phyloP scores from a whole-genome alignment of 192 early-diverging fungal genomes.

The Coemansia sp. region DNA sequence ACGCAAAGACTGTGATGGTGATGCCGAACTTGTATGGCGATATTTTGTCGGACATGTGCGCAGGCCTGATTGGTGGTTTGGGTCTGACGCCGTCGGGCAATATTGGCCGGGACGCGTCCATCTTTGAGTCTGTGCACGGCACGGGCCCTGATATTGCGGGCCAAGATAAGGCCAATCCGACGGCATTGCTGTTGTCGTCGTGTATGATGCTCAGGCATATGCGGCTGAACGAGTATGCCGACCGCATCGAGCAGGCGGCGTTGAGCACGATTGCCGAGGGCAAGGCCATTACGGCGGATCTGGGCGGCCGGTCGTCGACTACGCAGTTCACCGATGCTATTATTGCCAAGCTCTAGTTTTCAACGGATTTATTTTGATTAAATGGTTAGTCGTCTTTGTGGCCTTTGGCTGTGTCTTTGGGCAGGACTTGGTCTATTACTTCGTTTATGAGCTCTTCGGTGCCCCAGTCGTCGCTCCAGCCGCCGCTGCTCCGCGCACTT shows the following conservation, averaged over 20 bases:
- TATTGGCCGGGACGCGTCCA: conserved; percentile 96
- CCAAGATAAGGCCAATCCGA: conserved; percentile 94
- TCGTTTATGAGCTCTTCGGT: neutral
- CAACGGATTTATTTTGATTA: too few species aligned
- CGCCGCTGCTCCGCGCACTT: neutral
- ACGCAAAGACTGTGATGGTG: conserved; percentile 93
- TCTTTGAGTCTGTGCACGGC: conserved; percentile 95
- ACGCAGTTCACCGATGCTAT: conserved; percentile 83
- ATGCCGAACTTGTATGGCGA: conserved; percentile 99
- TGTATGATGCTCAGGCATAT: conserved; percentile 99
- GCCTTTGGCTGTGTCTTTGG: neutral
- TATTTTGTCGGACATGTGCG: conserved; percentile 96
- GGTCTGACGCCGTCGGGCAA: conserved; percentile 98
- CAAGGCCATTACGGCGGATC: conserved; percentile 83
- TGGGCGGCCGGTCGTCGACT: conserved; percentile 84
- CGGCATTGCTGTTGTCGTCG: conserved; percentile 88
- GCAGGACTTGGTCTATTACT: neutral
- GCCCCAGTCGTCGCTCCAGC: conserved; percentile 30
- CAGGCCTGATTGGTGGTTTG: conserved; percentile 97
- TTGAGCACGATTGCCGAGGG: conserved; percentile 93
- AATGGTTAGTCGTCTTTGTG: conserved; percentile 1
- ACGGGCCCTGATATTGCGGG: conserved; percentile 99
- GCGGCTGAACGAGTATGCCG: conserved; percentile 77
- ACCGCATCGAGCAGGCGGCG: conserved; percentile 87
- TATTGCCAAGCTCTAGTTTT: conserved; percentile 62